Evolutionary conservation across 768 basidiomycete species (phyloP).

Genomic region (Hericium coralloides): DNA sequence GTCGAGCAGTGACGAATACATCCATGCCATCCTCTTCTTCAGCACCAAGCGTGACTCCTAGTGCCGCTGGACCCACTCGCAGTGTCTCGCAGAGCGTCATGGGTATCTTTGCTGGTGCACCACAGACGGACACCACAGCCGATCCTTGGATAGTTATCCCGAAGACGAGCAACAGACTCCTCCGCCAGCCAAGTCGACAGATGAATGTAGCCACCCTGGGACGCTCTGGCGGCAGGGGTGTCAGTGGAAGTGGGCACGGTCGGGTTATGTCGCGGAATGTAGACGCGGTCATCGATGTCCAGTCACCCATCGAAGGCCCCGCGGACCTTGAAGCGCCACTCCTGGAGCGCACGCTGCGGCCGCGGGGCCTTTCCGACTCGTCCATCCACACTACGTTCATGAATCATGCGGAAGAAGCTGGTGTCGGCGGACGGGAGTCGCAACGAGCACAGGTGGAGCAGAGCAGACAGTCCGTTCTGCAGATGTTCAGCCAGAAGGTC

Average conservation of each 20-base stretch:
- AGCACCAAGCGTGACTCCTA: conserved; percentile 17
- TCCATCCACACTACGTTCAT: conserved; percentile 85
- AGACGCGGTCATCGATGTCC: conserved; percentile 13
- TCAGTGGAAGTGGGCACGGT: background rate
- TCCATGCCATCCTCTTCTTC: conserved; percentile 14
- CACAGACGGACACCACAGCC: conserved; percentile 30
- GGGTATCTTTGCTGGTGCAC: conserved; percentile 92
- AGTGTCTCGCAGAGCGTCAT: conserved; percentile 39
- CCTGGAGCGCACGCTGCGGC: conserved; percentile 56
- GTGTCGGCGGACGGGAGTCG: background rate
- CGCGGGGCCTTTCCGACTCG: conserved; percentile 84
- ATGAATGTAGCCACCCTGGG: conserved; percentile 8
- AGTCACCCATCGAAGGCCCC: conserved; percentile 32
- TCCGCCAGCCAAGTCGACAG: background rate
- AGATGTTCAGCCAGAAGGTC: conserved; percentile 23
- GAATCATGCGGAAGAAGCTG: conserved; percentile 35
- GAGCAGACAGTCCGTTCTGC: conserved; percentile 22
- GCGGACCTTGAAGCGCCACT: conserved; percentile 38
- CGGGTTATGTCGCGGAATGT: conserved; percentile 6
- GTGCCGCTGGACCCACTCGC: conserved; percentile 17
- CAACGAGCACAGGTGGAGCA: conserved; percentile 2
- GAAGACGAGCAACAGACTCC: conserved; percentile 8
- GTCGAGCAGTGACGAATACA: conserved; percentile 43
- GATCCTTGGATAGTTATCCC: conserved; percentile 75
- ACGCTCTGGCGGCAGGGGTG: conserved; percentile 2